These are phyloP conservation scores for Hibiscus trionum DNA, from an alignment of 345 rosid genomes.

Conservation along the genomic window DNA sequence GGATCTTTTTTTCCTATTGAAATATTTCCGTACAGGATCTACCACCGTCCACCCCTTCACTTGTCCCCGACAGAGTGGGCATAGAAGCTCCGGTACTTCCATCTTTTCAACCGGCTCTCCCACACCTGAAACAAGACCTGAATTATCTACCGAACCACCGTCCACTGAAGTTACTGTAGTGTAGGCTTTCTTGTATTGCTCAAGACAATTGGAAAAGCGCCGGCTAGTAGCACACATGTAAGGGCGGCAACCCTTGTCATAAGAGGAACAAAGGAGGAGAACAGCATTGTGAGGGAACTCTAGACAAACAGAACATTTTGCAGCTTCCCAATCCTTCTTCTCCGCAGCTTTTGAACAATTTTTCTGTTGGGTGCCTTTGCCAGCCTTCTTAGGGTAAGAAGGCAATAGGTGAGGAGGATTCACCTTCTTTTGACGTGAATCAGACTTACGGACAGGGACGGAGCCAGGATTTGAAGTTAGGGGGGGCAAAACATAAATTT, in stretches of 20 bases:
- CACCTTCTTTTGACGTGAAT: slow-evolving; percentile 11
- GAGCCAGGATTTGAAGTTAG: too few species aligned
- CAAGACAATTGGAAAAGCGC: slow-evolving; percentile 78
- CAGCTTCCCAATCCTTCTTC: slow-evolving; percentile 59
- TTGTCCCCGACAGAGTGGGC: slow-evolving; percentile 85
- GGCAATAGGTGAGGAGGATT: slow-evolving; percentile 33
- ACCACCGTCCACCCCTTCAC: slow-evolving; percentile 94
- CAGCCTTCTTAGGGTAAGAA: slow-evolving; percentile 32
- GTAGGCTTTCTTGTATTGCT: slow-evolving; percentile 74
- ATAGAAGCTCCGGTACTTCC: slow-evolving; percentile 60
- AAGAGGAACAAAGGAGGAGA: slow-evolving; percentile 73
- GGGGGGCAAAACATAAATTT: too few species aligned
- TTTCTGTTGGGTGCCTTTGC: slow-evolving; percentile 22
- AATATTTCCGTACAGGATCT: slow-evolving; percentile 55
- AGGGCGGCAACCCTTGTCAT: slow-evolving; percentile 81
- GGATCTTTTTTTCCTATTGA: slow-evolving; percentile 56
- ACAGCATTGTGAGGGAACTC: slow-evolving; percentile 88
- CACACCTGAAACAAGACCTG: slow-evolving; percentile 16
- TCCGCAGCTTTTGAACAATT: slow-evolving; percentile 29
- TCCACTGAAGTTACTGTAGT: slow-evolving; percentile 36
- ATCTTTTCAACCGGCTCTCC: slow-evolving; percentile 23
- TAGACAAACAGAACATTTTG: slow-evolving; percentile 65
- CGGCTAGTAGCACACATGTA: slow-evolving; percentile 91
- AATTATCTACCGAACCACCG: slow-evolving; percentile 15
- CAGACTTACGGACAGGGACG: slow-evolving; percentile 25